Evolutionary conservation across 2,329 filamentous ascomycete genomes (phyloP).

Genomic region (Aureobasidium sp.): DNA sequence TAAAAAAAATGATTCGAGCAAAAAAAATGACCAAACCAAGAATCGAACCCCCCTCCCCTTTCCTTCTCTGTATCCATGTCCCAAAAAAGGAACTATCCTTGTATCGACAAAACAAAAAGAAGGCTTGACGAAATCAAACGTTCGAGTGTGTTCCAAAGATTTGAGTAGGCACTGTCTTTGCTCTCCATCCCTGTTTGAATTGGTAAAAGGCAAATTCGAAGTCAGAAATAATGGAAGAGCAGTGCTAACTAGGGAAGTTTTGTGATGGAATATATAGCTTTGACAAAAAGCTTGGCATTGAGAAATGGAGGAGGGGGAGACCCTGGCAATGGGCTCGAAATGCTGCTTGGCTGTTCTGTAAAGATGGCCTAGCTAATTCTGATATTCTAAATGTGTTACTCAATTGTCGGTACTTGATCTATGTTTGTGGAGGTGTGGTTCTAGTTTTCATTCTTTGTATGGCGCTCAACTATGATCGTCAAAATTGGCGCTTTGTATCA

Average conservation of each 20-base stretch:
- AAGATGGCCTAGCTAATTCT: no score
- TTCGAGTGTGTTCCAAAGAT: conserved; percentile 13
- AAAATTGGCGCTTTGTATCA: no score
- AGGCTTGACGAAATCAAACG: conserved; percentile 1
- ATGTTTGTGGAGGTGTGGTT: no score
- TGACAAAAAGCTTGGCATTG: background rate
- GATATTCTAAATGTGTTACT: no score
- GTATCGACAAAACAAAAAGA: background rate
- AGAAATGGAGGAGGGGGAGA: background rate
- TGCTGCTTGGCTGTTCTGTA: no score
- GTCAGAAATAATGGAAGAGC: conserved; percentile 16
- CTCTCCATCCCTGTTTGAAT: conserved; percentile 16
- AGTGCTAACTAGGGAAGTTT: conserved; percentile 7
- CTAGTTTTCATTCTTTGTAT: no score
- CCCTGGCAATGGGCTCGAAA: background rate
- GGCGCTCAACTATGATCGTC: no score
- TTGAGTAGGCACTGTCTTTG: conserved; percentile 14
- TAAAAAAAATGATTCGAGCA: background rate
- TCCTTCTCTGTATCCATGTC: background rate
- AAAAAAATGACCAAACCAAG: background rate
- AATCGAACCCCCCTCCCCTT: background rate
- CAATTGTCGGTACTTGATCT: no score
- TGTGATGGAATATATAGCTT: background rate
- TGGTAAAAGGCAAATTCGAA: conserved; percentile 17
- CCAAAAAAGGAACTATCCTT: background rate